Evolutionary conservation across 306 rosid genomes (phyloP).

Genomic region (Senna siamea): DNA sequence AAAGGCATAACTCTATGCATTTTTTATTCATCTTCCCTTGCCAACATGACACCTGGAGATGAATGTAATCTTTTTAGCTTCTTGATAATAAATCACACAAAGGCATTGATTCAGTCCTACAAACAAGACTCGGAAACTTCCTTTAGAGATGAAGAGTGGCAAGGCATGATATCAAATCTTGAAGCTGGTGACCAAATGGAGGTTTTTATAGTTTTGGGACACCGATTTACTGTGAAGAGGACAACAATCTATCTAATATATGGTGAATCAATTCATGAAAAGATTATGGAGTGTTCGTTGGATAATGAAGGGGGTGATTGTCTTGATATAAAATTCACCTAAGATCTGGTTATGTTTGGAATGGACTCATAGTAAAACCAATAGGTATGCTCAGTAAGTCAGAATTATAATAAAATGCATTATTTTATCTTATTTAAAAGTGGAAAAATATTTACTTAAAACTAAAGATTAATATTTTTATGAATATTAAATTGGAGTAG

Average conservation of each 20-base stretch:
- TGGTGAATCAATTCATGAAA: background rate
- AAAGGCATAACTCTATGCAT: conserved; percentile 25
- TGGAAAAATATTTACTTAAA: too few relatives aligned
- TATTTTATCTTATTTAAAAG: too few relatives aligned
- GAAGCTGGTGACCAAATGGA: conserved; percentile 27
- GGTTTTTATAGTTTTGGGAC: conserved; percentile 23
- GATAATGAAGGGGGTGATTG: too few relatives aligned
- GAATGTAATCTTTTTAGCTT: conserved; percentile 23
- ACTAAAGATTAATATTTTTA: too few relatives aligned
- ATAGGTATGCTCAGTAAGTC: too few relatives aligned
- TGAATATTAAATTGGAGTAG: too few relatives aligned
- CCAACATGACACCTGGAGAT: background rate
- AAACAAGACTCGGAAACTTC: conserved; percentile 13
- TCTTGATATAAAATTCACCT: too few relatives aligned
- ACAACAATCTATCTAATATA: background rate
- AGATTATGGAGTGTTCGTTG: background rate
- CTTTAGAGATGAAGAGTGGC: conserved; percentile 17
- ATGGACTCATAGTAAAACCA: too few relatives aligned
- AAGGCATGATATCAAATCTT: background rate
- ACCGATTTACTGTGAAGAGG: conserved; percentile 22
- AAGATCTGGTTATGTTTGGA: too few relatives aligned
- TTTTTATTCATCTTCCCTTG: background rate
- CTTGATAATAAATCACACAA: conserved; percentile 27
- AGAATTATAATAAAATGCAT: too few relatives aligned
- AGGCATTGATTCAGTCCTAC: conserved; percentile 2